Conservation (phyloP, 1,284 basidiomycete genomes). For the Cystobasidiaceae sp. region DNA sequence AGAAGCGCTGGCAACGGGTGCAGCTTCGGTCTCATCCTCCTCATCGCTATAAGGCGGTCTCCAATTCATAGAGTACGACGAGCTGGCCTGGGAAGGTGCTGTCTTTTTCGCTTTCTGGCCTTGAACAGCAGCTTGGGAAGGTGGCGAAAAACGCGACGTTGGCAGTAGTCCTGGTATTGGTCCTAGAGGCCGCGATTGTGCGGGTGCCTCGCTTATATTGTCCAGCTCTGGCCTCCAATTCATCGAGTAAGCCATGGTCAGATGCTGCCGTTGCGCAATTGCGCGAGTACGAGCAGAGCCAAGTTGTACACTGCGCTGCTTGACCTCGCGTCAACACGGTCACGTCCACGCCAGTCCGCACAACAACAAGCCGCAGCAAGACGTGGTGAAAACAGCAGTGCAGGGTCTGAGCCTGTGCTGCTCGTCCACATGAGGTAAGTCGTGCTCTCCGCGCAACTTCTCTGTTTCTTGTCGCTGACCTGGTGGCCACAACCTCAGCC, state of each 20-base stretch:
- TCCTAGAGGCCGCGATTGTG: background rate
- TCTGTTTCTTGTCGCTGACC: background rate
- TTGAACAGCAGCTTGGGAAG: background rate
- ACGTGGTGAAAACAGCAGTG: background rate
- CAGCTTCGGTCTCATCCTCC: background rate
- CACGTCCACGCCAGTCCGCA: no score
- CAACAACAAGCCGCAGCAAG: no score
- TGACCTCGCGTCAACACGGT: background rate
- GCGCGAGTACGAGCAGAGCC: background rate
- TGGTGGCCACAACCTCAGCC: background rate
- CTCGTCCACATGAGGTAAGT: no score
- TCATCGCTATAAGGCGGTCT: background rate
- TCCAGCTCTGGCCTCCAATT: constrained; percentile 27
- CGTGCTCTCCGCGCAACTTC: background rate
- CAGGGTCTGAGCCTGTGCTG: no score
- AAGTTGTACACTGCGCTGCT: background rate
- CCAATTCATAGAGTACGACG: constrained; percentile 23
- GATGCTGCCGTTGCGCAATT: no score
- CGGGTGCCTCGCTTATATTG: background rate
- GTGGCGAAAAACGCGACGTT: background rate
- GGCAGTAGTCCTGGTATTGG: constrained; percentile 13
- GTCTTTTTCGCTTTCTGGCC: background rate
- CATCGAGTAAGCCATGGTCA: constrained; percentile 26
- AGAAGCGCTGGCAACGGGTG: no score
- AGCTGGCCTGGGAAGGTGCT: constrained; percentile 5